Evolutionary conservation across 148 eudicot genomes (phyloP).

Genomic region (Rhododendron mucronatum): DNA sequence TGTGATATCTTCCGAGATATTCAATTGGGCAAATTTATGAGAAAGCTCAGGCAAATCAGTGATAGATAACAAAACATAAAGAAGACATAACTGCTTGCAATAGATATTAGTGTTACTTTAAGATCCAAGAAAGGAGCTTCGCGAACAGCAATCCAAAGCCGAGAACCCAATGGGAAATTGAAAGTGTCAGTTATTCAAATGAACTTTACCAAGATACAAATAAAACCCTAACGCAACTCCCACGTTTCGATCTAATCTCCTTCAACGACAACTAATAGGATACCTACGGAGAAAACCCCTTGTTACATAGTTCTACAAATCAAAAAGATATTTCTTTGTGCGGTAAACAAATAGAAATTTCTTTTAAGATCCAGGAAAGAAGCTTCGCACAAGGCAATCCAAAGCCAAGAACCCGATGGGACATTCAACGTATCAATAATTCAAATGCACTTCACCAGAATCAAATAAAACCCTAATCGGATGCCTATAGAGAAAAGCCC

Average conservation of each 20-base stretch:
- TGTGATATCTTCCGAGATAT: neutral
- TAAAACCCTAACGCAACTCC: neutral
- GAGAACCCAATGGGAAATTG: neutral
- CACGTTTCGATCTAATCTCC: neutral
- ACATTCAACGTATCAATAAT: neutral
- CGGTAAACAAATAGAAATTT: neutral
- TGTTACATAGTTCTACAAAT: neutral
- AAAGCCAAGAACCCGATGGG: neutral
- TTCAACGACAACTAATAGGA: neutral
- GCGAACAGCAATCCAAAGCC: neutral
- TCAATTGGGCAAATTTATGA: neutral
- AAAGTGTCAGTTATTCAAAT: neutral
- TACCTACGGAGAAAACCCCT: neutral
- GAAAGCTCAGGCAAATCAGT: neutral
- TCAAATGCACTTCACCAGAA: neutral
- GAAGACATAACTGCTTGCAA: too few species aligned
- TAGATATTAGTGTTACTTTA: too few species aligned
- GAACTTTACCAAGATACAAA: neutral
- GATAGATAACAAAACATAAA: neutral
- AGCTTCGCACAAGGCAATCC: neutral
- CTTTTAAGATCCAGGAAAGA: neutral
- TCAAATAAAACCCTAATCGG: neutral
- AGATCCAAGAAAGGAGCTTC: neutral
- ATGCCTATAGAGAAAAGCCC: neutral
- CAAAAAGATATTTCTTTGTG: neutral